Evolutionary conservation across 129 eudicot genomes (phyloP), one percentile per base, ranked within the genome.

Genomic region (Calendula officinalis): DNA sequence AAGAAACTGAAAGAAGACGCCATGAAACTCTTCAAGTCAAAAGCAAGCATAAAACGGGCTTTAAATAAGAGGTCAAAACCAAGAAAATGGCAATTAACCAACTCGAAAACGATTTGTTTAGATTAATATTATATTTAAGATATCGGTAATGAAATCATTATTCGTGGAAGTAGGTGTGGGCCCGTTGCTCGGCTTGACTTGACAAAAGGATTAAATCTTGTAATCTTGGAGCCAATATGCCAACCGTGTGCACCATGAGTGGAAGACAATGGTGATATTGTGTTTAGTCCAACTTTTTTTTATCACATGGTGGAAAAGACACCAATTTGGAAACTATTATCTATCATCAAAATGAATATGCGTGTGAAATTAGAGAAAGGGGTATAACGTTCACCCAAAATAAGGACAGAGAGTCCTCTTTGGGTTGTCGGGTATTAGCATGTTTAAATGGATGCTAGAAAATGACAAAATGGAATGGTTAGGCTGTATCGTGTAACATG

Each of bases 231-330:
- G 56, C 57, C 69, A 63, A 46, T 35, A 53, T 52, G 53, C 72
- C 71, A 67, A 67, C 63, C 63, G 32, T 52, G 8, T 67, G 72
- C 72, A 67, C 54, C 72, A 54, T 42, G 63, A 54, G 63, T 67
- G 72, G 72, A 67, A 67, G 72, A 67, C 72, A 67, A 67, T 54
- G 55, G 44, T 54, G 38, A 67, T 53, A 8, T 45, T 46, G 62
- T 53, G 54, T 43, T 56, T 33, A 56, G 44, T 56, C 62, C 30
- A 56, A n/a, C 22, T 36, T 7, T 0, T 15, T 48, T 64, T 32
- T 7, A 27, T 37, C 64, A 54, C 63, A 67, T 32, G 54, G 63
- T 14, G 33, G 53, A 67, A 30, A 66, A 42, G 51, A 54, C 64
- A 40, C 59, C 11, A 40, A 38, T 51, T 45, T 4, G 22, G 60